Evolutionary conservation across 495 filamentous ascomycete species (phyloP), one percentile per base, ranked within the genome.

Genomic region (Hypoxylon trugodes): DNA sequence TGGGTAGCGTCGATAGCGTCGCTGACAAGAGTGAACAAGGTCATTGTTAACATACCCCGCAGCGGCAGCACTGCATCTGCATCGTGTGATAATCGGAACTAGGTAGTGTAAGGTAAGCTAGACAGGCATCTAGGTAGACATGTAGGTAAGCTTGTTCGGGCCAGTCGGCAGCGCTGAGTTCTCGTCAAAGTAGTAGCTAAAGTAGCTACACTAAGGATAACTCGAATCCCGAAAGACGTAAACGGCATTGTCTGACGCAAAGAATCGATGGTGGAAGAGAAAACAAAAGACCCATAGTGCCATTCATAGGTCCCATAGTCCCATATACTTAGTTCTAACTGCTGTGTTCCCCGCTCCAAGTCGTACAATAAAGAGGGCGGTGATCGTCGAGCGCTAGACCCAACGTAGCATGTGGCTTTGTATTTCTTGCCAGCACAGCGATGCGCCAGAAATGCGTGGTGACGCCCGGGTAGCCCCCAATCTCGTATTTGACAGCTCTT

Each of bases 181-280:
- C 45, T 61, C 46, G 51, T 61, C n/a, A n/a, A n/a, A n/a, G n/a
- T n/a, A n/a, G n/a, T n/a, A n/a, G n/a, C n/a, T n/a, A n/a, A n/a
- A n/a, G n/a, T n/a, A n/a, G n/a, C n/a, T n/a, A n/a, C n/a, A n/a
- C n/a, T n/a, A n/a, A n/a, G n/a, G n/a, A 22, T 38, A 48, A 40
- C 38, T 13, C 53, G 46, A 41, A 8, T 33, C 47, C n/a, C n/a
- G n/a, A n/a, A n/a, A n/a, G 46, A 51, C 46, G 45, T 43, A 47
- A 61, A 66, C n/a, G 62, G 51, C 24, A 61, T 59, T 61, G 64
- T 67, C 57, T 61, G 58, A 61, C 63, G 56, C 63, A 66, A 47
- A 61, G 33, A 57, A 66, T 61, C 30, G 45, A 66, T 58, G 46
- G 37, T 47, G 40, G 8, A 38, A 52, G 52, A 58, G 37, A 18